Percentiles rank a stretch among this genome's conserved stretches.
Evolutionary conservation across 2,329 filamentous ascomycete species (phyloP).

Genomic region (Sporothrix mexicana): DNA sequence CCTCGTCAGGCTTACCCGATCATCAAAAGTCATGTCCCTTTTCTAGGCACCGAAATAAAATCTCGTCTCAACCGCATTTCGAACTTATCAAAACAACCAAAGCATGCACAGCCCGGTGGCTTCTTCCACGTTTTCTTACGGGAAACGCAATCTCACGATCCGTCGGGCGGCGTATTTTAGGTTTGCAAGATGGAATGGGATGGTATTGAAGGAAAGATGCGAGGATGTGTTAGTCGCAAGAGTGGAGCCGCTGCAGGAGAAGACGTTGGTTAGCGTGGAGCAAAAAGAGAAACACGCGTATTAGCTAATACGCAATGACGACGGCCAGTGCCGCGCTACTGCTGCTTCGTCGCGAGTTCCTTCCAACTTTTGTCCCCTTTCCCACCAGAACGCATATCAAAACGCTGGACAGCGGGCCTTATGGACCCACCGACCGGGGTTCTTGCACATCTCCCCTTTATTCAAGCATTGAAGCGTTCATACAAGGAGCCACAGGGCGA

Average conservation of each 20-base stretch:
- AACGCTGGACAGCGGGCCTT: not conserved
- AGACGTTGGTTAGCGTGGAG: not conserved
- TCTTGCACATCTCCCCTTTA: not conserved
- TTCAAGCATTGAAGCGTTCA: not conserved
- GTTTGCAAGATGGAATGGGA: not conserved
- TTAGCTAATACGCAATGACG: slow-evolving; percentile 27
- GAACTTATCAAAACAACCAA: not conserved
- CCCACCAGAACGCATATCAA: not conserved
- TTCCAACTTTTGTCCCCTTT: slow-evolving; percentile 20
- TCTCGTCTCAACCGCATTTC: not conserved
- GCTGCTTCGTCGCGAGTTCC: not conserved
- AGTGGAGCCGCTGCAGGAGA: not conserved
- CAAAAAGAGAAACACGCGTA: slow-evolving; percentile 6
- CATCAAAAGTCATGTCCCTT: not conserved
- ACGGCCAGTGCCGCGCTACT: not conserved
- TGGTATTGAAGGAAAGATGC: not conserved
- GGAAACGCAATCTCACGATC: slow-evolving; percentile 7
- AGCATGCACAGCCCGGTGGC: not conserved
- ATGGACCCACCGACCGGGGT: slow-evolving; percentile 4
- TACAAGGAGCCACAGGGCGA: slow-evolving; percentile 12
- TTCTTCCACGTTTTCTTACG: not conserved
- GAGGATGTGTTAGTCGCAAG: slow-evolving; percentile 12
- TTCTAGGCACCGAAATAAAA: slow-evolving; percentile 21
- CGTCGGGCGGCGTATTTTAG: not conserved
- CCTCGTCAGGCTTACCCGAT: slow-evolving; percentile 7